Conservation (phyloP, 202 grass and related monocot genomes). For the Setaria viridis region DNA sequence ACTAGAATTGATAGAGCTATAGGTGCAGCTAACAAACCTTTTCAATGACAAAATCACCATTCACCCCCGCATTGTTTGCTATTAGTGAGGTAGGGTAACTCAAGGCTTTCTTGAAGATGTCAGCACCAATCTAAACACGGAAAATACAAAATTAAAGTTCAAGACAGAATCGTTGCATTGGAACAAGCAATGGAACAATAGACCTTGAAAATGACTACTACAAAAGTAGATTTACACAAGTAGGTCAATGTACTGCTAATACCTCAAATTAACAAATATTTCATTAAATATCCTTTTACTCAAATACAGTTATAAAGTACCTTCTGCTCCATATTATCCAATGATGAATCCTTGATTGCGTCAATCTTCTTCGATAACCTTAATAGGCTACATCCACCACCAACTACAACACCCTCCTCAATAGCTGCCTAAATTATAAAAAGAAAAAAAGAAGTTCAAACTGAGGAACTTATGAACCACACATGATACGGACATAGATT, state of each 20-base stretch:
- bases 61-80: constrained; percentile 82
- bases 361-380: constrained; percentile 87
- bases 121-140: constrained; percentile 79
- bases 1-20: neutral
- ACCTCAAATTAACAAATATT: neutral
- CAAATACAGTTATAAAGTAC: constrained; percentile 43
- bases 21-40: constrained; percentile 48
- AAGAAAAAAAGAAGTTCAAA: constrained; percentile 7
- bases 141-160: constrained; percentile 25
- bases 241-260: neutral
- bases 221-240: constrained; percentile 16
- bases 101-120: constrained; percentile 89
- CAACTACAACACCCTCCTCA: constrained; percentile 97
- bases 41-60: constrained; percentile 72
- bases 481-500: constrained; percentile 37
- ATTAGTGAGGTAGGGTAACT: constrained; percentile 87
- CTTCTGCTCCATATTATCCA: constrained; percentile 89
- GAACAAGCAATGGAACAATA: neutral
- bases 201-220: neutral
- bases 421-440: constrained; percentile 76
- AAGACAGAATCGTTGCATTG: constrained; percentile 9
- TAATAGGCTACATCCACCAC: constrained; percentile 90
- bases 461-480: constrained; percentile 27
- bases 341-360: constrained; percentile 67
- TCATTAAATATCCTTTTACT: constrained; percentile 17